Evolutionary conservation across 2,329 filamentous ascomycete genomes (phyloP), one percentile per base, ranked within the genome.

Genomic region (Alternaria ethzedia): DNA sequence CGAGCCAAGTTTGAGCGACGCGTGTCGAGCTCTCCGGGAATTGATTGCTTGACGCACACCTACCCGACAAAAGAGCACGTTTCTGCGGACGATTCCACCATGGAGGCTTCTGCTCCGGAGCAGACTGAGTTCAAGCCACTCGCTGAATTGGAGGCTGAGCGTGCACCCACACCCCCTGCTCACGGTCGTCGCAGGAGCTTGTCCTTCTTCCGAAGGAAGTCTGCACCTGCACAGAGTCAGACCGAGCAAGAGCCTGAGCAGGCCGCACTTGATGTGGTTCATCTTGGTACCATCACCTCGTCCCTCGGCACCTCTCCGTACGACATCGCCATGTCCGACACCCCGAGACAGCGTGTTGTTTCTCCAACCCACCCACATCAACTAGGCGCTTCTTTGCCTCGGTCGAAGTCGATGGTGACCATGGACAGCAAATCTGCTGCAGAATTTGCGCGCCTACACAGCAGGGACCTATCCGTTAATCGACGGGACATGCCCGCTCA

Each of bases 221-320:
- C 68, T 52, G 71, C 49, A 56, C 67, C 62, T 52, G 75, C 61
- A 60, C 74, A 72, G 65, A 67, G 67, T 47, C 67, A 73, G 28
- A 57, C 63, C 45, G 59, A 63, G 36, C 58, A 57, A 6, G 67
- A 66, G 30, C 58, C 73, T 13, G 62, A 68, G n/a, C 54, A 66
- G 36, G 47, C 63, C 25, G 60, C 70, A 36, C 57, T 70, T n/a
- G 72, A 67, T 28, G 70, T 79, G 13, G 75, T 78, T 26, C 76
- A 83, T 64, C 77, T 83, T 36, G 81, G 78, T 15, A 82, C 79
- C 3, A 81, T 82, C 6, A 79, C 80, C 5, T 70, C 77, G 11
- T 75, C 81, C 5, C 74, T 84, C 1, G 83, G 83, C 21, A 66
- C 71, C 20, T 82, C 80, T 11, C 81, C 82, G 6, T 84, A 83